phyloP scores from a whole-genome alignment of 306 rosid species.

The Cucumis cinereus region DNA sequence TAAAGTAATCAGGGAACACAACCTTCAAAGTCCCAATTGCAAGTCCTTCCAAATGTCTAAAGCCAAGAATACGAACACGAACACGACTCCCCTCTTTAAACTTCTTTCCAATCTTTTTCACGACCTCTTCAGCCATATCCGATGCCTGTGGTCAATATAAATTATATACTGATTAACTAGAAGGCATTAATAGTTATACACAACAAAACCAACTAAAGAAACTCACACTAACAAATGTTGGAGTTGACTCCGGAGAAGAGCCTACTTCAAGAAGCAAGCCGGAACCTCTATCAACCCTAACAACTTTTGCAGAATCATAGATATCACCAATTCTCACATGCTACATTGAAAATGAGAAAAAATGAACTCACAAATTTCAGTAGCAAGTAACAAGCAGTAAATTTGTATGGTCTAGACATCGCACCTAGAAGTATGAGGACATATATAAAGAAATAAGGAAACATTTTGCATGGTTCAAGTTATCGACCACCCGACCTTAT shows the following conservation, averaged over 20 bases:
- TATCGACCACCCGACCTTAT: not conserved
- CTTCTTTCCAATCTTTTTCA: constrained; percentile 73
- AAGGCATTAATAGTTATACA: constrained; percentile 6
- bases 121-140: constrained; percentile 66
- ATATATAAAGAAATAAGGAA: not conserved
- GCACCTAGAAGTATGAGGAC: not conserved
- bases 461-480: not conserved
- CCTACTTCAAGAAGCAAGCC: constrained; percentile 82
- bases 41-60: constrained; percentile 85
- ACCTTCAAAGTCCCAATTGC: constrained; percentile 90
- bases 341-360: constrained; percentile 24
- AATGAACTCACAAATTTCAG: not conserved
- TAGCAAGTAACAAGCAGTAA: not conserved
- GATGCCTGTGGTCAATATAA: constrained; percentile 37
- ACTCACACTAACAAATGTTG: constrained; percentile 75
- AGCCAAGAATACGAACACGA: constrained; percentile 80
- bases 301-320: constrained; percentile 65
- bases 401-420: not conserved
- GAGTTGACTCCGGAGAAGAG: constrained; percentile 58
- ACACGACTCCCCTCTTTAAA: constrained; percentile 65
- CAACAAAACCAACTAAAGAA: constrained; percentile 2
- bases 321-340: constrained; percentile 72
- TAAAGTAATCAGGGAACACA: constrained; percentile 1
- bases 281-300: constrained; percentile 65
- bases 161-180: constrained; percentile 11